Percentiles rank a stretch among this genome's conserved stretches.
phyloP scores from a whole-genome alignment of 768 basidiomycete species.

The Tephrocybe sp. region DNA sequence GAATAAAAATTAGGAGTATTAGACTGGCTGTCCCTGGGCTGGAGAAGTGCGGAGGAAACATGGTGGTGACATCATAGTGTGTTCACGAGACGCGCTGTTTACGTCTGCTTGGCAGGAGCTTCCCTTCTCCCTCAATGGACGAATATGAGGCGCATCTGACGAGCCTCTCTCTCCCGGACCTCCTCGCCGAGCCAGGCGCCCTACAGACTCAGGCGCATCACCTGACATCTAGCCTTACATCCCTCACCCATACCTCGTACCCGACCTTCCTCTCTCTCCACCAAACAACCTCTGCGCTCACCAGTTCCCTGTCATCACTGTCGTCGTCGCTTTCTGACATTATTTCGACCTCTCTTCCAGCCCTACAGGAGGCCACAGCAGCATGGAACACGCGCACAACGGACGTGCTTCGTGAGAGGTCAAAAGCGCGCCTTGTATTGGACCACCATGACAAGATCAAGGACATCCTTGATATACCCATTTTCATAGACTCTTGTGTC shows the following conservation, averaged over 20 bases:
- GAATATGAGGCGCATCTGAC: conserved; percentile 67
- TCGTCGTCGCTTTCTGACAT: conserved; percentile 72
- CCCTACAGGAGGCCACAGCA: conserved; percentile 70
- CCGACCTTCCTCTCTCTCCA: conserved; percentile 91
- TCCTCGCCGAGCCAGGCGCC: conserved; percentile 71
- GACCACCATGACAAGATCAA: conserved; percentile 93
- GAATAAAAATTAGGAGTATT: background rate
- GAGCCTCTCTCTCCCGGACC: conserved; percentile 60
- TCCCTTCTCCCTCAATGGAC: conserved; percentile 10
- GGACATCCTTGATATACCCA: conserved; percentile 88
- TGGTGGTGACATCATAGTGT: conserved; percentile 5
- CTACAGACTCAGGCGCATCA: conserved; percentile 86
- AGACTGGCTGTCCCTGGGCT: background rate
- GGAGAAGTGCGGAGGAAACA: background rate
- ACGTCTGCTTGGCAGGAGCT: conserved; percentile 9
- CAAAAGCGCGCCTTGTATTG: conserved; percentile 79
- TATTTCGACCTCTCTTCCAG: conserved; percentile 66
- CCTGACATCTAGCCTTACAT: conserved; percentile 85
- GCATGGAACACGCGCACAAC: conserved; percentile 76
- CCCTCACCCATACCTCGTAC: conserved; percentile 88
- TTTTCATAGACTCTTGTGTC: conserved; percentile 91
- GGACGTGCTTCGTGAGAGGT: conserved; percentile 68
- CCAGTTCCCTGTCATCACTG: conserved; percentile 71
- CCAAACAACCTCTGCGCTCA: conserved; percentile 71
- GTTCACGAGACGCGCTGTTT: conserved; percentile 15